Evolutionary conservation across 805 yeast species (phyloP).

Genomic region (Barnettozyma californica): DNA sequence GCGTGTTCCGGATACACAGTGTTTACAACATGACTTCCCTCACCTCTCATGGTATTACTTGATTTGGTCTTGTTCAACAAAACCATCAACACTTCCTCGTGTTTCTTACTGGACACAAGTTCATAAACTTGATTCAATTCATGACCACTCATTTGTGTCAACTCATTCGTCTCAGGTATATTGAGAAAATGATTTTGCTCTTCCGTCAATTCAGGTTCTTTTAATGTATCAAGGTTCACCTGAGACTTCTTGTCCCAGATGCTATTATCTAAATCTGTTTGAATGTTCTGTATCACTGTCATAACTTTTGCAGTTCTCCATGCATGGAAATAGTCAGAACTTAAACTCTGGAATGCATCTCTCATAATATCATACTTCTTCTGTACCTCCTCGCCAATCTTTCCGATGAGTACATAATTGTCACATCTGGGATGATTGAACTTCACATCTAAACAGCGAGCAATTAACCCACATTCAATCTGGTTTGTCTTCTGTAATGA

Average conservation of each 20-base stretch:
- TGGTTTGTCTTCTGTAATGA: conserved; percentile 20
- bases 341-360: conserved; percentile 36
- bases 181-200: conserved; percentile 18
- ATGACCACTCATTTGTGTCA: conserved; percentile 14
- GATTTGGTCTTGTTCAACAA: conserved; percentile 9
- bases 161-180: conserved; percentile 24
- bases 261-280: conserved; percentile 28
- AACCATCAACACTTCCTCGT: conserved; percentile 14
- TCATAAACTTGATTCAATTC: conserved; percentile 21
- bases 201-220: conserved; percentile 7
- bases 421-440: conserved; percentile 15
- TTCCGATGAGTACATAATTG: conserved; percentile 9
- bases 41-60: background rate
- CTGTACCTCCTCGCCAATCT: conserved; percentile 19
- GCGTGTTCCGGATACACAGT: background rate
- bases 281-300: conserved; percentile 32
- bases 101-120: conserved; percentile 10
- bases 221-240: conserved; percentile 17
- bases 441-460: conserved; percentile 27
- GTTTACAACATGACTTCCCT: background rate
- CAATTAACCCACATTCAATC: conserved; percentile 15
- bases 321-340: conserved; percentile 55
- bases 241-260: conserved; percentile 23
- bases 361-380: conserved; percentile 28
- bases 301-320: conserved; percentile 58